A percentile compares a stretch with the other conserved stretches of the same genome.
These are phyloP conservation scores for Rhodotorula sp. DNA, from an alignment of 1,284 basidiomycete genomes.

Conservation along the genomic window DNA sequence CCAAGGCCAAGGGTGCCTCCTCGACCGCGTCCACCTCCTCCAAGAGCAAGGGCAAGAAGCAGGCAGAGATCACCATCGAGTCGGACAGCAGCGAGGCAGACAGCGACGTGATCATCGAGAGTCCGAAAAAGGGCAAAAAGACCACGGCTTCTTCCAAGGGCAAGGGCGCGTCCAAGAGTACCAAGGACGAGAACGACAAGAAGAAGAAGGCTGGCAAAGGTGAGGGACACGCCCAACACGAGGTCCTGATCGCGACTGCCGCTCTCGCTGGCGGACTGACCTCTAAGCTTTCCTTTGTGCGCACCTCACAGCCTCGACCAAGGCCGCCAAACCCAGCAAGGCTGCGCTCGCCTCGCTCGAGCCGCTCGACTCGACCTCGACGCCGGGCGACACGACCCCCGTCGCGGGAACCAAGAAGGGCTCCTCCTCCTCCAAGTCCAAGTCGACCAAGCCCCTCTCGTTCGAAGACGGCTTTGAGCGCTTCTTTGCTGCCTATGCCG, in stretches of 20 bases:
- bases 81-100: constrained; percentile 1
- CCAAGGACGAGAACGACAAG: constrained; percentile 5
- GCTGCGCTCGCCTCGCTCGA: not conserved
- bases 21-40: not conserved
- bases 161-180: not conserved
- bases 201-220: constrained; percentile 1
- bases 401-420: not conserved
- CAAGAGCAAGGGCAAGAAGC: constrained; percentile 3
- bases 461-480: constrained; percentile 25
- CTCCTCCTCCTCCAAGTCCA: not conserved
- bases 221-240: too few relatives aligned
- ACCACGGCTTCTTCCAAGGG: not conserved
- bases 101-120: constrained; percentile 7
- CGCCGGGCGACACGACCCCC: not conserved
- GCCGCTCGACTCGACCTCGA: constrained; percentile 7
- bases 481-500: constrained; percentile 32
- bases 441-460: not conserved
- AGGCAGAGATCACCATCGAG: not conserved
- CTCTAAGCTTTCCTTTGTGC: too few relatives aligned
- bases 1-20: not conserved
- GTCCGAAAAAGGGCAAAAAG: constrained; percentile 4
- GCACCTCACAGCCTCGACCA: not conserved
- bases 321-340: constrained; percentile 6
- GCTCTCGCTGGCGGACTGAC: not conserved
- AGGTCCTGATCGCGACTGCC: too few relatives aligned